Evolutionary conservation across 2,329 filamentous ascomycete genomes (phyloP).

Genomic region (Fusarium mangiferae): DNA sequence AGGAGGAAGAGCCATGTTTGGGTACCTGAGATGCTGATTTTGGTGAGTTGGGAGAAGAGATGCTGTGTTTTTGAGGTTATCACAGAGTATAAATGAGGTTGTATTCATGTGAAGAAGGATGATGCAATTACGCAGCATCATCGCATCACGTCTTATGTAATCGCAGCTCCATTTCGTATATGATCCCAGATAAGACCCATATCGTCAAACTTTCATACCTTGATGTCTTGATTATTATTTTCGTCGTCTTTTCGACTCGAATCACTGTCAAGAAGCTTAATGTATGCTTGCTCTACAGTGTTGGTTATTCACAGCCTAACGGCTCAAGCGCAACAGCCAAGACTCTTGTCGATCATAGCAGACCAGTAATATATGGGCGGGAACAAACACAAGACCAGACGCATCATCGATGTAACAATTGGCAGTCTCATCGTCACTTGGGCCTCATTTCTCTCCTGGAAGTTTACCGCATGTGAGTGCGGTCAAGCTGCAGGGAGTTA

Average conservation of each 20-base stretch:
- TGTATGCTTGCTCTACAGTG: background rate
- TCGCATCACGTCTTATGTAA: conserved; percentile 31
- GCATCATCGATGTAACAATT: conserved; percentile 4
- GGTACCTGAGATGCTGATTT: background rate
- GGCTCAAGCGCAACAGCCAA: background rate
- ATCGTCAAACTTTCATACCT: background rate
- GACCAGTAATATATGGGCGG: background rate
- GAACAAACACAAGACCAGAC: background rate
- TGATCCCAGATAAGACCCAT: background rate
- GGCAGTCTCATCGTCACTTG: conserved; percentile 9
- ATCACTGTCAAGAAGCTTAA: background rate
- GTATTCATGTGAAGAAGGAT: conserved; percentile 21
- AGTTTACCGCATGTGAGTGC: conserved; percentile 14
- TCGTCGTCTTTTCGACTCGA: background rate
- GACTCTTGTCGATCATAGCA: conserved; percentile 3
- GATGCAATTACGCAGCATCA: conserved; percentile 19
- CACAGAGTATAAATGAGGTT: background rate
- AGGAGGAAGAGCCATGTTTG: conserved; percentile 76
- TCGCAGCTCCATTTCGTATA: background rate
- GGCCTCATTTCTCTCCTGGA: conserved; percentile 10
- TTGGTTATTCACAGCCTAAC: background rate
- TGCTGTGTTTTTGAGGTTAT: background rate
- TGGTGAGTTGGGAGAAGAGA: background rate
- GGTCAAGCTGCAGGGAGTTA: background rate
- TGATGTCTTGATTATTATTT: background rate